Evolutionary conservation across 2,329 filamentous ascomycete species (phyloP).

Genomic region (Penicillium occitanis): DNA sequence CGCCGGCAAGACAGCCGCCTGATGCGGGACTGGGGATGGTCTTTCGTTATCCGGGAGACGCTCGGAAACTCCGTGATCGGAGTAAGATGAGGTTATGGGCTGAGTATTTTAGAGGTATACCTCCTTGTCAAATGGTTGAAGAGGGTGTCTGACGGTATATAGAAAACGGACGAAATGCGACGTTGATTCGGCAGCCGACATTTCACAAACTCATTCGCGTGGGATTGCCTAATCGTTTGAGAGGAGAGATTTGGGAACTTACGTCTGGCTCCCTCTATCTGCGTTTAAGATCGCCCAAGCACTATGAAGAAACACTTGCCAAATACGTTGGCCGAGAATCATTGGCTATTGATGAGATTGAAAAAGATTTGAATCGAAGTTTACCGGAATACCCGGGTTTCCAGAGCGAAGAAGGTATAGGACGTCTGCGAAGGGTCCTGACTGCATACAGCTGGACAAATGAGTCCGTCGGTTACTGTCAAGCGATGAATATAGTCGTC

Average conservation of each 20-base stretch:
- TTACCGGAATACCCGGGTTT: conserved; percentile 96
- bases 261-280: conserved; percentile 89
- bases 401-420: conserved; percentile 93
- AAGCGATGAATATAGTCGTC: conserved; percentile 99
- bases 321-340: conserved; percentile 85
- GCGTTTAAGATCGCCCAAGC: conserved; percentile 77
- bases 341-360: conserved; percentile 96
- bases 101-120: conserved; percentile 72
- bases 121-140: background rate
- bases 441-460: conserved; percentile 99
- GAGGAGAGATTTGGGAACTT: conserved; percentile 95
- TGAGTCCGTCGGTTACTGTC: conserved; percentile 93
- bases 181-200: conserved; percentile 88
- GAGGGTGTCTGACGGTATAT: background rate
- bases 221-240: conserved; percentile 85
- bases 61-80: conserved; percentile 86
- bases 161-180: conserved; percentile 92
- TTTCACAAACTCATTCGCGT: conserved; percentile 98
- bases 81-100: conserved; percentile 98
- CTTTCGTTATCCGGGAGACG: conserved; percentile 92
- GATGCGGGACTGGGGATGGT: conserved; percentile 91
- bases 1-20: conserved; percentile 58
- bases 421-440: conserved; percentile 79
- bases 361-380: conserved; percentile 96
- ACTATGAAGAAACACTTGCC: conserved; percentile 79